phyloP scores from a whole-genome alignment of 805 yeast species.

The Lipomyces sp. region DNA sequence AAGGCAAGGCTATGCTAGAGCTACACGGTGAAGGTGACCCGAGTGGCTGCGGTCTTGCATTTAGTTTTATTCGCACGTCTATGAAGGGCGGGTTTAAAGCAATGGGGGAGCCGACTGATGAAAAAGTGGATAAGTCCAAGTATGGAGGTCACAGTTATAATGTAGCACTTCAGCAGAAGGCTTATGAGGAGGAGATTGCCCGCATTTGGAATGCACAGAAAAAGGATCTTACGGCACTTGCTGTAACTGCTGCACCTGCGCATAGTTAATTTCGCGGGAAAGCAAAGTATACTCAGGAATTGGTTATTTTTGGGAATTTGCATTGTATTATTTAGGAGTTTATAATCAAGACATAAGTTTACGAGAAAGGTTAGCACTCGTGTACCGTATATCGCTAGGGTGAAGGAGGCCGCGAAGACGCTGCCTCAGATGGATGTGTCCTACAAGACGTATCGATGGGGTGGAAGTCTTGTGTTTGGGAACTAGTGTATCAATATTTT shows the following conservation, averaged over 20 bases:
- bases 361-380: too few relatives aligned
- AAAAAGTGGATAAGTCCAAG: conserved; percentile 50
- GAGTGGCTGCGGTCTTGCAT: conserved; percentile 86
- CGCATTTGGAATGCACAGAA: conserved; percentile 88
- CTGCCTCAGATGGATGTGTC: too few relatives aligned
- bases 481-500: too few relatives aligned
- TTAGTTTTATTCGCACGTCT: conserved; percentile 84
- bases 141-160: conserved; percentile 73
- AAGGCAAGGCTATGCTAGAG: conserved; percentile 95
- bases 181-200: conserved; percentile 87
- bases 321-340: background rate
- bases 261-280: background rate
- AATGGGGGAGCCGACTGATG: conserved; percentile 48
- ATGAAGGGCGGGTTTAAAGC: conserved; percentile 90
- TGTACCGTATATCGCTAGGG: too few relatives aligned
- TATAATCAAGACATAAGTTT: background rate
- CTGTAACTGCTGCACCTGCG: conserved; percentile 7
- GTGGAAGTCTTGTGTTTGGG: too few relatives aligned
- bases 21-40: conserved; percentile 95
- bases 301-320: background rate
- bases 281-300: background rate
- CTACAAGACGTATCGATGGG: too few relatives aligned
- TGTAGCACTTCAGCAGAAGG: conserved; percentile 83
- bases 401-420: too few relatives aligned
- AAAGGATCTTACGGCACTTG: conserved; percentile 18